Evolutionary conservation across 2,329 filamentous ascomycete species (phyloP), one percentile per base, ranked within the genome.

Genomic region (Bretziella fagacearum): DNA sequence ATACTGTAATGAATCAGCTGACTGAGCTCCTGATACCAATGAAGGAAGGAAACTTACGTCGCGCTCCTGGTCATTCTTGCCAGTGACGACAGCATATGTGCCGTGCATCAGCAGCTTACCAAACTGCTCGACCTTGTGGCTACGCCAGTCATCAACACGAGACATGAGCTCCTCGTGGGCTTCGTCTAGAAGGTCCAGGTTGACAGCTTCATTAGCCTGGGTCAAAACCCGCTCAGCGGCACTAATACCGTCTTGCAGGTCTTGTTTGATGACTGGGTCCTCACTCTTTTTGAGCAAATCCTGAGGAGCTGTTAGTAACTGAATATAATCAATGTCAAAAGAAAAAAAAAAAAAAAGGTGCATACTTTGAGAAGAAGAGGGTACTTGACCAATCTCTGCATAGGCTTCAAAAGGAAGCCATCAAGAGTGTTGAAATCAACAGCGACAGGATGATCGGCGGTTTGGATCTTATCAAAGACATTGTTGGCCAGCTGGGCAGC

Each of bases 141-240:
- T 84, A 63, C 95, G 96, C 91, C 91, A 98, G 60, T 98, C 91
- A 57, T 96, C 91, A 1, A 98, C 89, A 44, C 91, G 73, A 46
- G 65, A 65, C 51, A 81, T 78, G 22, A 98, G 70, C 51, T 96
- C 91, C 51, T 82, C 77, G 7, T 94, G 68, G 4, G 87, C 86
- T 57, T 91, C 83, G 42, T 81, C 74, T 45, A 93, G 71, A 44
- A 95, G 74, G 58, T 94, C 85, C 43, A 83, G 80, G 58, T 93
- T 83, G 37, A 98, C 85, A 3, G 87, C 89, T 49, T 87, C 81
- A 59, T 96, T 95, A 4, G 89, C 89, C 55, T 84, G 80, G 52
- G 79, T 75, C 25, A 96, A 69, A 0, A 94, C 82, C 44, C 81
- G 73, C 54, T 86, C 83, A 5, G 91, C 82, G 29, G 84, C 81